A percentile compares a stretch with the other conserved stretches of the same genome.
These are phyloP conservation scores for Beta lomatogona DNA, from an alignment of 179 eudicot species.

Conservation along the genomic window DNA sequence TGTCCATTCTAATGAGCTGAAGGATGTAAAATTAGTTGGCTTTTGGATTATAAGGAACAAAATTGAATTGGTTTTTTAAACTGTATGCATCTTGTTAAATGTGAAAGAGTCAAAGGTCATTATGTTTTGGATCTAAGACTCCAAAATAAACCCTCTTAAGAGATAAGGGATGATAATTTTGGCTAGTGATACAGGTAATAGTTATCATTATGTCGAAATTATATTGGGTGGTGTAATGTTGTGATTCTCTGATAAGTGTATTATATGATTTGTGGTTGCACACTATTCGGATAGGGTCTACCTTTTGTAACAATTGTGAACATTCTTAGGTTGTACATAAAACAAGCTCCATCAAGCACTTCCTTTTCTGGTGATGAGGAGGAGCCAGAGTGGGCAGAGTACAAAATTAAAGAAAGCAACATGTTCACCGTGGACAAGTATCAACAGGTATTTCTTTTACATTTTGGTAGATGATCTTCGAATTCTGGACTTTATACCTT, in stretches of 20 bases:
- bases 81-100: neutral
- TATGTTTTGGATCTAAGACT: neutral
- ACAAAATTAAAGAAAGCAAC: conserved; percentile 94
- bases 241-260: neutral
- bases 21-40: neutral
- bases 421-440: conserved; percentile 98
- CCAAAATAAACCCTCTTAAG: neutral
- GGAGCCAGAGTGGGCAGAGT: conserved; percentile 86
- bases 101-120: neutral
- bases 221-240: neutral
- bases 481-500: neutral
- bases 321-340: conserved; percentile 69
- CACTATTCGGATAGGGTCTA: neutral
- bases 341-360: conserved; percentile 67
- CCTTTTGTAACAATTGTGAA: conserved; percentile 6
- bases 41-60: neutral
- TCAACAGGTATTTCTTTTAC: conserved; percentile 76
- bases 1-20: neutral
- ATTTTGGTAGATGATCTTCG: neutral
- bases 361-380: conserved; percentile 48
- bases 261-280: conserved; percentile 1
- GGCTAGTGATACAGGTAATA: neutral
- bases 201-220: neutral
- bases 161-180: neutral
- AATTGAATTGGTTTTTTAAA: neutral